Percentiles rank a stretch among this genome's conserved stretches.
Evolutionary conservation across 2,329 filamentous ascomycete species (phyloP).

Genomic region (Simplicillium aogashimaense): DNA sequence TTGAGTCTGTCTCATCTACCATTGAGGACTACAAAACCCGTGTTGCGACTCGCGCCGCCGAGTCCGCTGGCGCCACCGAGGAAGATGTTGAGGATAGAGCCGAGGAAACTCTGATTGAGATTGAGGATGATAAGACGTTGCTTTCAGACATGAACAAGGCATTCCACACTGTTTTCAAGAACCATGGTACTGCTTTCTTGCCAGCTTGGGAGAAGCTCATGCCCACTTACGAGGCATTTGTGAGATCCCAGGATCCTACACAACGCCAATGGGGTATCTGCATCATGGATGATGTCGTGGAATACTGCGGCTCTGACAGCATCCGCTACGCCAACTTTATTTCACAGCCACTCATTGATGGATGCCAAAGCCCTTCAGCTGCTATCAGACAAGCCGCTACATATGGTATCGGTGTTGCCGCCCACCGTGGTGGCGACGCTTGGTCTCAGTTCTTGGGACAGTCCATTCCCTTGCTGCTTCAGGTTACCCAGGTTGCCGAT

Average conservation of each 20-base stretch:
- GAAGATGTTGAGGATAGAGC: constrained; percentile 87
- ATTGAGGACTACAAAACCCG: constrained; percentile 89
- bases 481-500: constrained; percentile 70
- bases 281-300: constrained; percentile 95
- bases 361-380: constrained; percentile 75
- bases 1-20: constrained; percentile 74
- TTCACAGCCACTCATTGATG: constrained; percentile 74
- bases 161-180: constrained; percentile 98
- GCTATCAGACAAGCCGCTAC: constrained; percentile 93
- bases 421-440: constrained; percentile 76
- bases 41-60: constrained; percentile 73
- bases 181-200: constrained; percentile 78
- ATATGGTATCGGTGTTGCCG: constrained; percentile 91
- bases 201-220: constrained; percentile 81
- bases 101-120: constrained; percentile 78
- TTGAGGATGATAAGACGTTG: constrained; percentile 94
- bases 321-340: constrained; percentile 82
- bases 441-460: constrained; percentile 84
- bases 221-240: constrained; percentile 76
- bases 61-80: constrained; percentile 60
- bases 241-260: constrained; percentile 71
- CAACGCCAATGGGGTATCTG: constrained; percentile 98
- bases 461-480: constrained; percentile 73
- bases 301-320: constrained; percentile 87
- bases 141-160: constrained; percentile 99